Percentiles rank a stretch among this genome's conserved stretches.
Conservation (phyloP, 2,329 filamentous ascomycete genomes). For the Helminthosporium solani region DNA sequence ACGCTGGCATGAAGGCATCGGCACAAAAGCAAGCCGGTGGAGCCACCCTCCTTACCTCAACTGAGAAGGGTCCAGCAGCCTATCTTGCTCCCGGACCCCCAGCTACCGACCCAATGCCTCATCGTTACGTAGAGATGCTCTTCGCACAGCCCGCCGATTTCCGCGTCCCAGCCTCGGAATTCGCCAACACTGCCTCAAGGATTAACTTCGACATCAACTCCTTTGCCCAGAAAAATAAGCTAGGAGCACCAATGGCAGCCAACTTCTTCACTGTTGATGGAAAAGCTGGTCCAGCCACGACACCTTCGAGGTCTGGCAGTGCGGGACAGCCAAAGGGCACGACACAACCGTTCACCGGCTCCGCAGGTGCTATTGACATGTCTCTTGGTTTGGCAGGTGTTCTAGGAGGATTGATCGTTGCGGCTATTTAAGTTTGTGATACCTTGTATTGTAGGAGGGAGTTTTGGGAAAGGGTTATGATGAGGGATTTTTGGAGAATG, state of each 20-base stretch:
- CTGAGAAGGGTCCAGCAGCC: slow-evolving; percentile 30
- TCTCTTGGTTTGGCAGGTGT: slow-evolving; percentile 13
- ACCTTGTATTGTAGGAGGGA: background rate
- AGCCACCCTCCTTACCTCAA: slow-evolving; percentile 27
- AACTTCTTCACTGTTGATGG: slow-evolving; percentile 42
- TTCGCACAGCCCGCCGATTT: slow-evolving; percentile 34
- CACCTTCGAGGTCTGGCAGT: slow-evolving; percentile 11
- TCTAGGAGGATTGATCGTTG: slow-evolving; percentile 16
- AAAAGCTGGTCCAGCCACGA: slow-evolving; percentile 11
- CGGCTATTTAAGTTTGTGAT: background rate
- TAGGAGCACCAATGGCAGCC: slow-evolving; percentile 30
- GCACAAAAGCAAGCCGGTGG: slow-evolving; percentile 24
- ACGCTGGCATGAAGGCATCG: slow-evolving; percentile 36
- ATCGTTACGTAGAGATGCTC: slow-evolving; percentile 39
- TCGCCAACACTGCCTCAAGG: slow-evolving; percentile 20
- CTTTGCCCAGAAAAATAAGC: slow-evolving; percentile 27
- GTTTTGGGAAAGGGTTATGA: background rate
- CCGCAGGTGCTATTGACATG: slow-evolving; percentile 13
- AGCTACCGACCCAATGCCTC: slow-evolving; percentile 32
- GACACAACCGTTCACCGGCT: slow-evolving; percentile 22
- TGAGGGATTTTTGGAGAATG: background rate
- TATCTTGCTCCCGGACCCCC: slow-evolving; percentile 38
- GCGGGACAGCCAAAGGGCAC: slow-evolving; percentile 15
- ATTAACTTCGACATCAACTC: slow-evolving; percentile 31
- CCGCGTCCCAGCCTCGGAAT: slow-evolving; percentile 22